Percentiles rank a stretch among this genome's conserved stretches.
These are phyloP conservation scores for Micractinium sp. DNA, from an alignment of 139 green algal genomes.

Conservation along the genomic window DNA sequence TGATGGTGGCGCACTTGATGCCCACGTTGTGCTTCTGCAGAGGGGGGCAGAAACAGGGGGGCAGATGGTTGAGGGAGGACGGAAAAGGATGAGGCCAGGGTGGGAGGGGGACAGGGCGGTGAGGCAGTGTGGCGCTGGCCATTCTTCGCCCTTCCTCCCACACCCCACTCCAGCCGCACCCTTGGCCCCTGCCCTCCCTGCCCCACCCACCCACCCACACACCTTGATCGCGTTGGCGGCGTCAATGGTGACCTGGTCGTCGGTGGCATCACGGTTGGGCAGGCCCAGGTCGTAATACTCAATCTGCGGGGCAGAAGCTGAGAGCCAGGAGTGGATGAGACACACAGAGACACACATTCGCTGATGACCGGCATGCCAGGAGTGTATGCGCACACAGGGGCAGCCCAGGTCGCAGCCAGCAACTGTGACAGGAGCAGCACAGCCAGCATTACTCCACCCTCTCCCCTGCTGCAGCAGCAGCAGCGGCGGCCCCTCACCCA, in stretches of 20 bases:
- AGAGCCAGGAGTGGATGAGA: too few relatives aligned
- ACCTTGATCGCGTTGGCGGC: constrained; percentile 85
- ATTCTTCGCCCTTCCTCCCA: too few relatives aligned
- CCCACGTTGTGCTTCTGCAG: constrained; percentile 86
- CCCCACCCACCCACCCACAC: neutral
- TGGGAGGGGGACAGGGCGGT: neutral
- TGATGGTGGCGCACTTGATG: constrained; percentile 99
- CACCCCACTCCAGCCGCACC: neutral
- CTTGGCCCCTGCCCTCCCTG: too few relatives aligned
- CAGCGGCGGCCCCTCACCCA: too few relatives aligned
- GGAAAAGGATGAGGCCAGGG: neutral
- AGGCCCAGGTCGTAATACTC: constrained; percentile 96
- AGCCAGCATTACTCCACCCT: too few relatives aligned
- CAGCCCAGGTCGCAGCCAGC: too few relatives aligned
- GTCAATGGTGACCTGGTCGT: constrained; percentile 91
- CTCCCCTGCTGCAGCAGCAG: too few relatives aligned
- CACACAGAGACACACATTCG: too few relatives aligned
- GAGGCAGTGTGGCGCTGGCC: too few relatives aligned
- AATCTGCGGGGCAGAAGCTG: constrained; percentile 31
- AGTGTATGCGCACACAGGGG: too few relatives aligned
- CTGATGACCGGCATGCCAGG: too few relatives aligned
- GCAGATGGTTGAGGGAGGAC: neutral
- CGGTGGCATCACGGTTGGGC: constrained; percentile 76
- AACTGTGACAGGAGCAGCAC: too few relatives aligned
- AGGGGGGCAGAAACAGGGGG: neutral